phyloP scores from a whole-genome alignment of 441 rosid genomes.

The Breynia disticha region DNA sequence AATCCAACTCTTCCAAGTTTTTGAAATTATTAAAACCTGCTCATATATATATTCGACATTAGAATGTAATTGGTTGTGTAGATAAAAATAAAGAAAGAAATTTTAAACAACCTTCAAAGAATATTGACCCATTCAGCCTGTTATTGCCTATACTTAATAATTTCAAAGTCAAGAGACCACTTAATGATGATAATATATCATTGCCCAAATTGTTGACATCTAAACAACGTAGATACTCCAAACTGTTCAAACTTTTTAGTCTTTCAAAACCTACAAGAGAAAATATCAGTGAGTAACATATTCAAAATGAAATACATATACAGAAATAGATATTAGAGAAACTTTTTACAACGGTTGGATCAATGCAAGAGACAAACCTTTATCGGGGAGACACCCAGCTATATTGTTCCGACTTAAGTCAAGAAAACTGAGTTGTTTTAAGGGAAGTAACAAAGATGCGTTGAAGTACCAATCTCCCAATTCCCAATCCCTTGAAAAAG shows the following conservation, averaged over 20 bases:
- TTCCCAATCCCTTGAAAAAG: accelerated
- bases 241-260: neutral
- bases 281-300: too few relatives aligned
- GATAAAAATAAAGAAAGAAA: neutral
- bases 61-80: neutral
- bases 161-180: constrained; percentile 15
- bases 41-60: too few relatives aligned
- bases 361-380: neutral
- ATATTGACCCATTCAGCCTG: neutral
- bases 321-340: neutral
- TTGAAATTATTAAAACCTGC: too few relatives aligned
- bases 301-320: neutral
- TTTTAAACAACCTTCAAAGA: neutral
- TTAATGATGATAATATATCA: constrained; percentile 12
- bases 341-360: too few relatives aligned
- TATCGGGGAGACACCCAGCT: neutral
- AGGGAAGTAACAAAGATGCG: constrained; percentile 15
- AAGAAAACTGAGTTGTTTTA: neutral
- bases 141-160: neutral
- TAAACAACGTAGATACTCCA: constrained; percentile 6
- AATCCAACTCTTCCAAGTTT: too few relatives aligned
- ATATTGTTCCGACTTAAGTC: accelerated
- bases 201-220: neutral
- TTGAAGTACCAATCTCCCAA: neutral
- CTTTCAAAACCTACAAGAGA: constrained; percentile 1